Percentiles rank a stretch among this genome's conserved stretches.
Evolutionary conservation across 2,329 filamentous ascomycete species (phyloP).

Genomic region (Colletotrichum sp.): DNA sequence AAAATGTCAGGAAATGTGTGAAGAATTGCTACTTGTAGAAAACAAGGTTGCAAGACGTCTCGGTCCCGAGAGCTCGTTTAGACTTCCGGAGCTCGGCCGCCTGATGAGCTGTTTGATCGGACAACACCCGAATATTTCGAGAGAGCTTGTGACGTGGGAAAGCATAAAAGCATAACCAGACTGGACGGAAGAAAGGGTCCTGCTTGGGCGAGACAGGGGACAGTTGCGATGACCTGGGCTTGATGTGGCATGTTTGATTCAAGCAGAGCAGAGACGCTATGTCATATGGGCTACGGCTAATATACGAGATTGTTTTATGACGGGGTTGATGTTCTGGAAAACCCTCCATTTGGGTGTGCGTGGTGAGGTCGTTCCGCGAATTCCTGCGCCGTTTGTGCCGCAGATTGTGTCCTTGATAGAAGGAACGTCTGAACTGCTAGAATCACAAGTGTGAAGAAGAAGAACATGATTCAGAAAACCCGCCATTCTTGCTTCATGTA

Average conservation of each 20-base stretch:
- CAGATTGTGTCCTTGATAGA: too few species aligned
- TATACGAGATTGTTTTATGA: fast-evolving
- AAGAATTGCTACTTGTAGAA: background rate
- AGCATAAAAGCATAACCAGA: background rate
- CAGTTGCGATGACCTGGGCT: background rate
- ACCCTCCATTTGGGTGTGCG: too few species aligned
- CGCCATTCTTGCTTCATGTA: fast-evolving
- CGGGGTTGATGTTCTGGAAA: background rate
- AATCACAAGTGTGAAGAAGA: background rate
- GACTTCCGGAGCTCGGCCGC: background rate
- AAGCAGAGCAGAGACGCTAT: background rate
- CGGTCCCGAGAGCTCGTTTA: background rate
- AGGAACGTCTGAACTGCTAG: too few species aligned
- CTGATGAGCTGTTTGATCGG: background rate
- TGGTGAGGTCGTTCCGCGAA: too few species aligned
- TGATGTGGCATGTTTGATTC: background rate
- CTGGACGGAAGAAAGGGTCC: background rate
- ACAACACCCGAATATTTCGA: background rate
- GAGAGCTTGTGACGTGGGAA: background rate
- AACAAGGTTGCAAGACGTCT: background rate
- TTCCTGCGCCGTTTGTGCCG: too few species aligned
- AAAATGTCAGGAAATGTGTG: too few species aligned
- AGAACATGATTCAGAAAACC: background rate
- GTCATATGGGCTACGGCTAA: fast-evolving
- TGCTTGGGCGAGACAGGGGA: background rate